Evolutionary conservation across 495 filamentous ascomycete species (phyloP), one percentile per base, ranked within the genome.

Genomic region (Eremomyces bilateralis): DNA sequence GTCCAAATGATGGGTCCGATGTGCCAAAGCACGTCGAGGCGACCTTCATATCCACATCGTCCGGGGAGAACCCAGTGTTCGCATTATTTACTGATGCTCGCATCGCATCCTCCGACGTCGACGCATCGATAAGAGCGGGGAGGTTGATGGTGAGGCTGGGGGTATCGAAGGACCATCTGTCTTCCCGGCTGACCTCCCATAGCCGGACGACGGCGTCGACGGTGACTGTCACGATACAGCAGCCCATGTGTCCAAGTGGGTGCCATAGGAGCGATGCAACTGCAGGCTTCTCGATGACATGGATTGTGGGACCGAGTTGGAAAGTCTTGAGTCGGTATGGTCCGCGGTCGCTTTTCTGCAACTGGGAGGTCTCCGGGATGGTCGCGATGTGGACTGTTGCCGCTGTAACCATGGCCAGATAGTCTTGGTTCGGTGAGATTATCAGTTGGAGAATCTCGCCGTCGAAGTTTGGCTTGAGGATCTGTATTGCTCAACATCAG

Each of bases 191-290:
- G 18, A 92, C 47, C 52, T 93, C 83, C 83, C 83, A 93, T 20
- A 91, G 54, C 11, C 83, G 71, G 12, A 91, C 76, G 4, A 80
- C 69, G 5, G 81, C 80, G 49, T 91, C 83, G 27, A 67, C 66
- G 3, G 83, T 91, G 30, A 91, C 63, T 0, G 83, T 92, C 2
- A 91, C 76, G 6, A 93, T 56, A 31, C 73, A 73, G 36, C 59
- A 62, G 15, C 67, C 73, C 19, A 71, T 67, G 8, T 76, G 62
- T 0, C 81, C 80, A 1, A 90, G 61, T 0, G 83, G 83, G 57
- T 93, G 83, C 82, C 82, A 93, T 38, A 91, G 34, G 6, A 73
- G 71, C 4, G 77, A 80, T 0, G 69, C 71, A 15, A 93, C 61
- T 0, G 77, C 68, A 1, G 80, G 65, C 42, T 82, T 67, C 17